A percentile compares a stretch with the other conserved stretches of the same genome.
Evolutionary conservation across 768 basidiomycete species (phyloP).

Genomic region (Suillus clintonianus): DNA sequence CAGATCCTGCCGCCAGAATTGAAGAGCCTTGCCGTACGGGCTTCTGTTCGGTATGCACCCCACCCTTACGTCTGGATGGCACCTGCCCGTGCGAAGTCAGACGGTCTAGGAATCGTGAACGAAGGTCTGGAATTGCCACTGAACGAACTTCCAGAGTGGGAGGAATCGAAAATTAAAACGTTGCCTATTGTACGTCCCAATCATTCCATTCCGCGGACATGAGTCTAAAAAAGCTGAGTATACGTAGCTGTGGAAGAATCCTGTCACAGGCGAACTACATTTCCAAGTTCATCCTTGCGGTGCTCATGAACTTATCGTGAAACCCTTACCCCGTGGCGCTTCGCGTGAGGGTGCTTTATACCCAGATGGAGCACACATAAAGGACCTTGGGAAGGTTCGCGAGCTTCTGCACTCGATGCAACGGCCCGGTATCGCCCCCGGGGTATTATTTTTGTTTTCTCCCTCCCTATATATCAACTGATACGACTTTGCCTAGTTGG

Average conservation of each 20-base stretch:
- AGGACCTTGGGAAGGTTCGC: slow-evolving; percentile 70
- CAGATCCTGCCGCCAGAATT: slow-evolving; percentile 67
- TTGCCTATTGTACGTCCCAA: slow-evolving; percentile 56
- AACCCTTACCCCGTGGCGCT: slow-evolving; percentile 67
- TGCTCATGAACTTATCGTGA: slow-evolving; percentile 63
- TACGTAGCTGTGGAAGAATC: slow-evolving; percentile 86
- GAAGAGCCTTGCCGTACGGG: slow-evolving; percentile 80
- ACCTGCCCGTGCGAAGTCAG: slow-evolving; percentile 67
- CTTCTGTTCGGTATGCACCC: slow-evolving; percentile 76
- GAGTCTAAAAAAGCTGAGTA: slow-evolving; percentile 1
- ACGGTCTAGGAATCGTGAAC: slow-evolving; percentile 80
- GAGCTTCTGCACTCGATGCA: slow-evolving; percentile 83
- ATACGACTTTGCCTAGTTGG: slow-evolving; percentile 44
- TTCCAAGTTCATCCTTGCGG: slow-evolving; percentile 92
- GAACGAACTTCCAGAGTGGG: slow-evolving; percentile 79
- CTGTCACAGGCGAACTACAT: slow-evolving; percentile 77
- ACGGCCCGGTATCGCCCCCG: slow-evolving; percentile 83
- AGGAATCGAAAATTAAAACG: slow-evolving; percentile 70
- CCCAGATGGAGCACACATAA: slow-evolving; percentile 81
- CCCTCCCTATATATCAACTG: background rate
- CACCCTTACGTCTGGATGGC: slow-evolving; percentile 94
- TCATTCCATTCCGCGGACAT: background rate
- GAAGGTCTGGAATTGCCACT: slow-evolving; percentile 73
- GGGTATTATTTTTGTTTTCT: slow-evolving; percentile 34
- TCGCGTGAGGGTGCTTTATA: slow-evolving; percentile 66